These are phyloP conservation scores for Hyaloscypha variabilis DNA, from an alignment of 495 filamentous ascomycete species.

Conservation along the genomic window DNA sequence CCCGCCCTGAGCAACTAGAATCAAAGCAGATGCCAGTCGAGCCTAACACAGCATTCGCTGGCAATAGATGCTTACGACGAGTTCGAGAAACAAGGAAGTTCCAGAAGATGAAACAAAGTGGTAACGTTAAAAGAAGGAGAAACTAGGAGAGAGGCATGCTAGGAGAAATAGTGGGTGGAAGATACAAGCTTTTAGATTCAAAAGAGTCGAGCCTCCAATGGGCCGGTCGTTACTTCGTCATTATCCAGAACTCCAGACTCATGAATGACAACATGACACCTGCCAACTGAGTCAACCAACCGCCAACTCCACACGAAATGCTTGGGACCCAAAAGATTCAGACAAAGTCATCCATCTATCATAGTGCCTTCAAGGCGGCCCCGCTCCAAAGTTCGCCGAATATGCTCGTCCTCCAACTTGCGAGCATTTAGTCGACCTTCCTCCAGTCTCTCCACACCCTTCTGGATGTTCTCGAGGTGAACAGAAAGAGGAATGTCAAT, in stretches of 20 bases:
- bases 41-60: no score
- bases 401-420: slow-evolving; percentile 58
- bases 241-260: background rate
- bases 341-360: slow-evolving; percentile 18
- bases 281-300: background rate
- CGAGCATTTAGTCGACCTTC: slow-evolving; percentile 54
- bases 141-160: background rate
- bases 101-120: no score
- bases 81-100: no score
- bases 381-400: slow-evolving; percentile 49
- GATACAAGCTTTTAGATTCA: background rate
- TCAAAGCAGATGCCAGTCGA: no score
- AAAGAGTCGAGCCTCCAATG: background rate
- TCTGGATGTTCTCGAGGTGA: slow-evolving; percentile 70
- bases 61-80: no score
- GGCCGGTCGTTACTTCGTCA: background rate
- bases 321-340: background rate
- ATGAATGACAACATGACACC: background rate
- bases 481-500: slow-evolving; percentile 62
- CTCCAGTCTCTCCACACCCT: slow-evolving; percentile 67
- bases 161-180: background rate
- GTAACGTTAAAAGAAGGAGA: background rate
- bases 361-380: slow-evolving; percentile 19
- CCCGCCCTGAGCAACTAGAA: no score
- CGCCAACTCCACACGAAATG: background rate